Base-by-base conservation (phyloP, 495 filamentous ascomycete genomes). In the Podospora bellae-mahoneyi region DNA sequence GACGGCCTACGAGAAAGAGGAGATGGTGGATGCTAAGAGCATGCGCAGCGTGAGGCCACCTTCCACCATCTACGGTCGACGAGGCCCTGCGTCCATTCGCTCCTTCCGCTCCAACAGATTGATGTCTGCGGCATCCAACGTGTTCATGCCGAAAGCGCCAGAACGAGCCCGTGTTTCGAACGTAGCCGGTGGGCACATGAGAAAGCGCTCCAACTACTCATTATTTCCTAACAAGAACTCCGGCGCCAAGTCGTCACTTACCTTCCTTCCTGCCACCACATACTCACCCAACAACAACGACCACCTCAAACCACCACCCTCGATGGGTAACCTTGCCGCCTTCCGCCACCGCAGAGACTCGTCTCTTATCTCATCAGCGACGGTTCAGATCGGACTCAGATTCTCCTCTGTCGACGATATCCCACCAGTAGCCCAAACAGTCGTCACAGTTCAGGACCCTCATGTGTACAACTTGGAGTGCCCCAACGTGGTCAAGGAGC, bases 331-430 rank as follows among this genome's bases (percentile, higher is more conserved):
- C 58, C 73, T 74, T 62, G 73, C 67, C 54, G 68, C 64, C 54
- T 68, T 70, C 20, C 75, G 77, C 18, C 81, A 83, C 68, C 74
- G 72, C 7, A 76, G 82, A 39, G 77, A 83, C 60, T 83, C 81
- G 0, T 84, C 82, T 0, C 72, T 83, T 55, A 75, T 75, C 15
- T 83, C 81, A 9, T 79, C 78, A 20, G 80, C 81, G 48, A 84
- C 82, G 1, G 82, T 84, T 59, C 81, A 83, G 61, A 84, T 84
- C 59, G 82, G 82, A 0, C 71, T 84, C 10, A 79, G 82, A 32
- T 73, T 84, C 60, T 84, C 82, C 6, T 82, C 81, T 4, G 74
- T 84, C 0, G 77, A 78, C 10, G 80, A 83, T 58, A 79, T 81
- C 19, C 73, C 76, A 2, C 77, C 76, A 56, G 63, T 78, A 10